Evolutionary conservation across 2,329 filamentous ascomycete genomes (phyloP).

Genomic region (Fusarium setosum): DNA sequence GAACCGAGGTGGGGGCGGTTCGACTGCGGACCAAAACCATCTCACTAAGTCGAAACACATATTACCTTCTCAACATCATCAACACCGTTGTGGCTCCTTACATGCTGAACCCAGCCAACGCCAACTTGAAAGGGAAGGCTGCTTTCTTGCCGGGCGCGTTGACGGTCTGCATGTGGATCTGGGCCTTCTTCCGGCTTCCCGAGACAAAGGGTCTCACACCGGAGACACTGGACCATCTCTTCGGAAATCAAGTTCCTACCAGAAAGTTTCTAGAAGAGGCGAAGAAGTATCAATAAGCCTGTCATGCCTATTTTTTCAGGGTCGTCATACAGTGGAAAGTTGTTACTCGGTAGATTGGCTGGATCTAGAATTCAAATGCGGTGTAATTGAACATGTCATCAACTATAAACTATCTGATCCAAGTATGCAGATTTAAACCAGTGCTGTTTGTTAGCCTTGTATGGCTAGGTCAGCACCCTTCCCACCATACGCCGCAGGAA

Average conservation of each 20-base stretch:
- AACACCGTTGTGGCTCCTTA: slow-evolving; percentile 38
- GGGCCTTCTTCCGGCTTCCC: slow-evolving; percentile 61
- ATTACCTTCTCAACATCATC: background rate
- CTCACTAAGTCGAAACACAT: background rate
- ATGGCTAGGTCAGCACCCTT: too few relatives aligned
- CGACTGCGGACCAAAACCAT: background rate
- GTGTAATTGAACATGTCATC: too few relatives aligned
- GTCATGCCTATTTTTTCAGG: too few relatives aligned
- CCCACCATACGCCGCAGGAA: too few relatives aligned
- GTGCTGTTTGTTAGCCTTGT: too few relatives aligned
- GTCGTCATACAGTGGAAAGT: too few relatives aligned
- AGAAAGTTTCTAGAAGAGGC: slow-evolving; percentile 46
- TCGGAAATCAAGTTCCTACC: slow-evolving; percentile 52
- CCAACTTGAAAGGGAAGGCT: slow-evolving; percentile 46
- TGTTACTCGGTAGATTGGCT: too few relatives aligned
- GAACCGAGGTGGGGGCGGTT: background rate
- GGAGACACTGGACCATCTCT: slow-evolving; percentile 63
- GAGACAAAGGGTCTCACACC: slow-evolving; percentile 61
- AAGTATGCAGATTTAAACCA: too few relatives aligned
- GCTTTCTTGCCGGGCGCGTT: slow-evolving; percentile 54
- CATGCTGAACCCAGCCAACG: slow-evolving; percentile 44
- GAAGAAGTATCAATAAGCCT: background rate
- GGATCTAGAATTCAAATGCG: too few relatives aligned
- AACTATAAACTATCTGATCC: too few relatives aligned
- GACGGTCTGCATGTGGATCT: slow-evolving; percentile 50